These are phyloP conservation scores for Phytophthora citricola DNA, from an alignment of 352 stramenopile species.

Conservation along the genomic window DNA sequence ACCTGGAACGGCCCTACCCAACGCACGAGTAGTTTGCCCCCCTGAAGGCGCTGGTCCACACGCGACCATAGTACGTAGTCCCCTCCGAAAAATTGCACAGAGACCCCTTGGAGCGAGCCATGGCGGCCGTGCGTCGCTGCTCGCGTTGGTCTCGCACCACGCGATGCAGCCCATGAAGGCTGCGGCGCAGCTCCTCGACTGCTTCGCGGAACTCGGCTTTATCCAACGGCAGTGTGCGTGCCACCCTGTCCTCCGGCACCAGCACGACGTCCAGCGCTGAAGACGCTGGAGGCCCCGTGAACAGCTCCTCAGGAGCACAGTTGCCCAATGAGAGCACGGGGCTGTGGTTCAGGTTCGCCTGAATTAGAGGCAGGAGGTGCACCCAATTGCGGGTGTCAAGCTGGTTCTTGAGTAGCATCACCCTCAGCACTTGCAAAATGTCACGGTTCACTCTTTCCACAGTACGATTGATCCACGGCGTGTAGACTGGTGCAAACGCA, in stretches of 20 bases:
- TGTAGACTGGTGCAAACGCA: slow-evolving; percentile 2
- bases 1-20: slow-evolving; percentile 19
- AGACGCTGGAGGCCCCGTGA: background rate
- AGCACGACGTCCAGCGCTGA: slow-evolving; percentile 4
- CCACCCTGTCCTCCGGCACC: background rate
- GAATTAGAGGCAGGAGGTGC: slow-evolving; percentile 13
- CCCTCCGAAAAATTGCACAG: slow-evolving; percentile 20
- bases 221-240: background rate
- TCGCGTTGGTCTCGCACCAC: background rate
- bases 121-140: background rate
- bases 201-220: background rate
- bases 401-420: slow-evolving; percentile 7
- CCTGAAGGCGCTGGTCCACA: slow-evolving; percentile 11
- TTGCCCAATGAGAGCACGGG: slow-evolving; percentile 7
- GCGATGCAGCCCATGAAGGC: background rate
- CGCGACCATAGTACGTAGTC: slow-evolving; percentile 20
- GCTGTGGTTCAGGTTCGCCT: slow-evolving; percentile 7
- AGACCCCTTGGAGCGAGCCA: slow-evolving; percentile 13
- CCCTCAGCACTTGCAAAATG: slow-evolving; percentile 15
- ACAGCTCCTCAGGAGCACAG: slow-evolving; percentile 12
- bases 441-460: slow-evolving; percentile 6
- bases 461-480: slow-evolving; percentile 6
- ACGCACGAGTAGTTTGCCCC: slow-evolving; percentile 10
- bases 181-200: background rate
- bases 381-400: slow-evolving; percentile 20